Evolutionary conservation across 768 basidiomycete species (phyloP).

Genomic region (Mycena filopes): DNA sequence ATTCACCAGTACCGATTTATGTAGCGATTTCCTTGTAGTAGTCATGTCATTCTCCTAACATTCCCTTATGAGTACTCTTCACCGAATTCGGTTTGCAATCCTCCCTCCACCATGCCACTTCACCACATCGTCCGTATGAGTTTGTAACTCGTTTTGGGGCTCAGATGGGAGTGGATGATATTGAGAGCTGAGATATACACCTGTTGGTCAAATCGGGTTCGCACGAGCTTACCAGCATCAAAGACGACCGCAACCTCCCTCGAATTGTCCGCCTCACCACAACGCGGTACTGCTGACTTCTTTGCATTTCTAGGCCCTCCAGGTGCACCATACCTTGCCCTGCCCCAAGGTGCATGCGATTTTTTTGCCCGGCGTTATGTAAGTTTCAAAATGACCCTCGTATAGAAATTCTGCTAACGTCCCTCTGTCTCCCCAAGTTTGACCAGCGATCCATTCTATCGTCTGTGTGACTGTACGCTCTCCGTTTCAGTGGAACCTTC

Average conservation of each 20-base stretch:
- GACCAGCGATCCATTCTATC: slow-evolving; percentile 13
- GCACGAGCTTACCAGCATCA: slow-evolving; percentile 14
- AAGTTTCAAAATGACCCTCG: slow-evolving; percentile 39
- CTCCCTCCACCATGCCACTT: slow-evolving; percentile 19
- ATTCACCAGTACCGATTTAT: too few species aligned
- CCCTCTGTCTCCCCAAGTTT: slow-evolving; percentile 31
- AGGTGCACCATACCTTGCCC: background rate
- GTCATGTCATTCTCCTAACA: background rate
- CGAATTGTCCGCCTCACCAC: background rate
- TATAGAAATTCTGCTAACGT: slow-evolving; percentile 30
- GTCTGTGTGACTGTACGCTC: background rate
- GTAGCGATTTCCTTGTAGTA: background rate
- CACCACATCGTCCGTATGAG: slow-evolving; percentile 14
- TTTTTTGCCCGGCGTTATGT: slow-evolving; percentile 31
- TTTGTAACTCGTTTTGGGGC: slow-evolving; percentile 21
- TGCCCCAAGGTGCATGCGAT: slow-evolving; percentile 8
- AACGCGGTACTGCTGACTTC: background rate
- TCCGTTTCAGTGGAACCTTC: slow-evolving; percentile 4
- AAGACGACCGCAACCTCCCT: background rate
- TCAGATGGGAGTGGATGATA: slow-evolving; percentile 18
- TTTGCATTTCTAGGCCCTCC: background rate
- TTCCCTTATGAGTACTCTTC: slow-evolving; percentile 13
- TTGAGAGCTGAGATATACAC: slow-evolving; percentile 18
- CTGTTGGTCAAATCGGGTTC: slow-evolving; percentile 17
- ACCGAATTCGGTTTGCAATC: slow-evolving; percentile 1